phyloP scores from a whole-genome alignment of 78 protist genomes.

The Dictyostelium firmibasis region DNA sequence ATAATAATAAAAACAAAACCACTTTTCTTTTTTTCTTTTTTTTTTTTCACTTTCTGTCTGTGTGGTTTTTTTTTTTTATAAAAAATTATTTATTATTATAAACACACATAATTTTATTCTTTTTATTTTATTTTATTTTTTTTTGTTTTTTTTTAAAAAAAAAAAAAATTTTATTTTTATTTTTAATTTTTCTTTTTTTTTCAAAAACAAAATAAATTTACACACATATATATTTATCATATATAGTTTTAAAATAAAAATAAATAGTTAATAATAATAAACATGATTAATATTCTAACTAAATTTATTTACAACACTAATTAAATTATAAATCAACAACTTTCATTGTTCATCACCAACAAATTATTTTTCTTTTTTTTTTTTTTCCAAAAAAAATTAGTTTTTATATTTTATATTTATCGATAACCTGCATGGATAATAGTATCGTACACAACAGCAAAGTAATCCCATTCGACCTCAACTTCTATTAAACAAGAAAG shows the following conservation, averaged over 20 bases:
- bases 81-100: too few relatives aligned
- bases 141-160: too few relatives aligned
- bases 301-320: not conserved
- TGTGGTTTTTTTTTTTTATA: not conserved
- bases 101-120: not conserved
- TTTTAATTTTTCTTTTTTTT: too few relatives aligned
- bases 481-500: not conserved
- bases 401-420: conserved; percentile 5
- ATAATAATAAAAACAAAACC: too few relatives aligned
- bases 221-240: too few relatives aligned
- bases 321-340: not conserved
- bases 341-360: too few relatives aligned
- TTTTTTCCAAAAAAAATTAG: not conserved
- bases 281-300: not conserved
- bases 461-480: conserved; percentile 14
- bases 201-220: not conserved
- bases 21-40: not conserved
- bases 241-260: not conserved
- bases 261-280: too few relatives aligned
- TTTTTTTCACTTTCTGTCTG: not conserved
- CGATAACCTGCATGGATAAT: conserved; percentile 4
- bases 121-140: too few relatives aligned
- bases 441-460: conserved; percentile 9
- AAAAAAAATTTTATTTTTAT: too few relatives aligned
- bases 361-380: too few relatives aligned